phyloP scores from a whole-genome alignment of 768 basidiomycete genomes.

The Neoboletus subvelutipes region DNA sequence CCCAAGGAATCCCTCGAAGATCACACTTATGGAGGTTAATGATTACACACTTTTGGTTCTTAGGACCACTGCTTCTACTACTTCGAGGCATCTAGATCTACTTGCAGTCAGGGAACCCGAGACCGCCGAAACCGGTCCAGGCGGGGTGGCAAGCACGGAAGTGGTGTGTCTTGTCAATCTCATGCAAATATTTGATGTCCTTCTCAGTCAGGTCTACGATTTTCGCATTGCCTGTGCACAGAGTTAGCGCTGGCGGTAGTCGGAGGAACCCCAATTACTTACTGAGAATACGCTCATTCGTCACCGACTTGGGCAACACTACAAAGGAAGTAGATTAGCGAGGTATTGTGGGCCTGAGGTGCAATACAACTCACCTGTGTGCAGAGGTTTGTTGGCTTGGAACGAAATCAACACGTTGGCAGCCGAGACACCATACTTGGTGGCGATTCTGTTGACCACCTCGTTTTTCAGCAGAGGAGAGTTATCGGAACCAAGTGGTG shows the following conservation, averaged over 20 bases:
- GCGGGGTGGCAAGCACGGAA: slow-evolving; percentile 65
- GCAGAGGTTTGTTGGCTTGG: slow-evolving; percentile 64
- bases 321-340: slow-evolving; percentile 9
- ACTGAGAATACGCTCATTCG: slow-evolving; percentile 59
- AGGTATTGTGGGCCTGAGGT: slow-evolving; percentile 4
- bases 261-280: slow-evolving; percentile 14
- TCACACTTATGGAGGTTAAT: not conserved
- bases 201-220: slow-evolving; percentile 61
- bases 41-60: not conserved
- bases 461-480: slow-evolving; percentile 65
- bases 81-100: slow-evolving; percentile 10
- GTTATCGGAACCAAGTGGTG: slow-evolving; percentile 70
- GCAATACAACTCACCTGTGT: slow-evolving; percentile 41
- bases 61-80: not conserved
- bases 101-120: slow-evolving; percentile 61
- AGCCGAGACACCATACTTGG: slow-evolving; percentile 55
- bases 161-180: slow-evolving; percentile 58
- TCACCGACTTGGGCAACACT: slow-evolving; percentile 81
- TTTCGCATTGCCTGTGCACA: slow-evolving; percentile 50
- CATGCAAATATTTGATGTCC: slow-evolving; percentile 57
- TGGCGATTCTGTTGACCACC: slow-evolving; percentile 59
- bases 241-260: not conserved
- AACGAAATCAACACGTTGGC: slow-evolving; percentile 72
- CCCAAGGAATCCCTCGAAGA: not conserved
- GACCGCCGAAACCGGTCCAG: slow-evolving; percentile 62